These are phyloP conservation scores for Tolypocladium inflatum DNA, from an alignment of 2,329 filamentous ascomycete genomes.

Conservation along the genomic window DNA sequence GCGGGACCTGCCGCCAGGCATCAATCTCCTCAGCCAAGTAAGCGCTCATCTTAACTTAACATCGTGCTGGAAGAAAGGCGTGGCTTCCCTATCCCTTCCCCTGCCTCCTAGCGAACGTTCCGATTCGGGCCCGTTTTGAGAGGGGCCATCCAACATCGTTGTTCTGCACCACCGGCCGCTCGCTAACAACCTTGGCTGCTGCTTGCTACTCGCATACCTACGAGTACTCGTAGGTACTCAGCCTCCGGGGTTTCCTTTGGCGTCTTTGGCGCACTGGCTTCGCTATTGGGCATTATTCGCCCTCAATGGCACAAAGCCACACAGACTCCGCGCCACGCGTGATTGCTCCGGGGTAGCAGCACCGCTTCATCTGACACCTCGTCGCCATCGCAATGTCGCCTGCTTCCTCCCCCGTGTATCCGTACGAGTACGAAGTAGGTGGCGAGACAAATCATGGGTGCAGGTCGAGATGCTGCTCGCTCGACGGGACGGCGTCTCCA, in stretches of 20 bases:
- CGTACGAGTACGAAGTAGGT: too few species aligned
- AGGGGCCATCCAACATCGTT: not conserved
- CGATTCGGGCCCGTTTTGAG: not conserved
- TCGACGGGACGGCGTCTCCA: not conserved
- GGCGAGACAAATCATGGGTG: conserved; percentile 5
- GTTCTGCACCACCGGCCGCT: not conserved
- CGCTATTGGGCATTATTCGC: not conserved
- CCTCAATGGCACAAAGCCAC: not conserved
- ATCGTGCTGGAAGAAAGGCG: not conserved
- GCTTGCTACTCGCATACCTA: too few species aligned
- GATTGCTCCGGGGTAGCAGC: not conserved
- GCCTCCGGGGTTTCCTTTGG: not conserved
- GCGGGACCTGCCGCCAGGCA: too few species aligned
- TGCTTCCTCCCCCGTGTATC: not conserved
- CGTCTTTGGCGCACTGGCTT: not conserved
- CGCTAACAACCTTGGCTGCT: not conserved
- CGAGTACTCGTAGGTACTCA: not conserved
- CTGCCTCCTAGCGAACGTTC: not conserved
- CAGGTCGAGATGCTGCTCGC: not conserved
- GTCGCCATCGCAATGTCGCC: conserved; percentile 2
- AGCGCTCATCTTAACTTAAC: not conserved
- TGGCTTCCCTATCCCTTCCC: not conserved
- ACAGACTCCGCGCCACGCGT: not conserved
- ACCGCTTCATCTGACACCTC: not conserved
- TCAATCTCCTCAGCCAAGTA: too few species aligned